Evolutionary conservation across 495 filamentous ascomycete genomes (phyloP), one percentile per base, ranked within the genome.

Genomic region (Acidiella bohemica): DNA sequence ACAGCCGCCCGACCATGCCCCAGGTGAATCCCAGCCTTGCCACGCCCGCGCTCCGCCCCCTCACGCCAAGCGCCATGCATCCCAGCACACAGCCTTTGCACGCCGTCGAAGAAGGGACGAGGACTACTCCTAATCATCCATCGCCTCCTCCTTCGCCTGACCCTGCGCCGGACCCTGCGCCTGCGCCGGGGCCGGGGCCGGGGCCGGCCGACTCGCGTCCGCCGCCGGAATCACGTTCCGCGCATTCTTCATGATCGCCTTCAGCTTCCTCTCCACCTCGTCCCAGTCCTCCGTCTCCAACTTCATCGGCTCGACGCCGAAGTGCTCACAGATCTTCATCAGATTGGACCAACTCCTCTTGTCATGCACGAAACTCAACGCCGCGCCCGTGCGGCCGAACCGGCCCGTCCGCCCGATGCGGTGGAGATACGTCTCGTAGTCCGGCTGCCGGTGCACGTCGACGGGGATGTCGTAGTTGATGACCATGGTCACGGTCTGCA

Each of bases 341-440:
- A 96, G 70, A 56, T 81, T 78, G 6, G 67, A 46, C 71, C 73
- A 94, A 54, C 79, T 84, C 41, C 71, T 70, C 40, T 70, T 70
- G 63, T 86, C 84, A 28, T 79, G 75, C 21, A 99, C 82, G 49
- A 99, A 93, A 44, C 75, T 82, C 53, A 99, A 86, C 26, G 81
- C 80, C 44, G 96, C 87, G 50, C 92, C 92, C n/a, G 93, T 84
- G 56, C 88, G 85, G 20, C 92, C 92, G 55, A 96, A 99, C 30
- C 92, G 83, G 38, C 92, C 92, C 1, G 92, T 96, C 56, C 90
- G 84, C 42, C 90, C 90, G 56, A 96, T 96, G 59, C 90, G 82
- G 70, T 99, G 90, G 28, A 99, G 81, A 56, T 99, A 99, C 4
- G 92, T 96, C 60, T 94, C 84, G 18, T 71, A 71, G 53, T 99